Base-by-base conservation (phyloP, 2,329 filamentous ascomycete genomes). In the Fusarium longipes region DNA sequence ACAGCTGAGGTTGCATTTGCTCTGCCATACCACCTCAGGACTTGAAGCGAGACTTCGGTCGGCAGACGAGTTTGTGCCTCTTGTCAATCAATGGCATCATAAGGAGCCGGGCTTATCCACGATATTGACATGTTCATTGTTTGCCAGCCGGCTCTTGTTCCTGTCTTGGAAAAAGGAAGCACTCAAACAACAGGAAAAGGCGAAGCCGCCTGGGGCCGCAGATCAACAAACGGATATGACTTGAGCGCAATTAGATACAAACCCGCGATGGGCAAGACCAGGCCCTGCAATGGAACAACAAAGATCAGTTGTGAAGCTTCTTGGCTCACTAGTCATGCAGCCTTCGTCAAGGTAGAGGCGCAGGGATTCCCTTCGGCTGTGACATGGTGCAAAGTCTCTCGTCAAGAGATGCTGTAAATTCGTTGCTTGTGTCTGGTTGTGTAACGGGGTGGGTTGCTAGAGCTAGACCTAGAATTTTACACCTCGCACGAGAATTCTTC, bases 341-440 rank as follows among this genome's bases (percentile, higher is more conserved):
- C 30, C 18, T 44, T 48, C 57, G 39, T 39, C 20, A 57, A 27
- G 53, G 36, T 52, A 25, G 49, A 32, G 36, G 64, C 51, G 45
- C 22, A 45, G 52, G 44, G 52, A 52, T 48, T 32, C 22, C 24
- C 36, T 58, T 67, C 61, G 63, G 42, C 51, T 60, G 67, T 70
- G 44, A 64, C 61, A 59, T 69, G 58, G 43, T 58, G 51, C 58
- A 59, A 56, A 48, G 58, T 70, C 57, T 67, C 49, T 72, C 61
- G 48, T 65, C 50, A 73, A 60, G 22, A 68, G 42, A 59, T 58
- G 49, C 45, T 64, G 48, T 55, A 54, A 44, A 55, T 48, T 57
- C 43, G 14, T 43, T 57, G 43, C 51, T 52, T 55, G 45, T 62
- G 47, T 44, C 45, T 33, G 18, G 11, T 22, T 32, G 70, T 73